Percentiles rank a stretch among this genome's conserved stretches.
These are phyloP conservation scores for Sugiyamaella marilandica DNA, from an alignment of 805 yeast species.

Conservation along the genomic window DNA sequence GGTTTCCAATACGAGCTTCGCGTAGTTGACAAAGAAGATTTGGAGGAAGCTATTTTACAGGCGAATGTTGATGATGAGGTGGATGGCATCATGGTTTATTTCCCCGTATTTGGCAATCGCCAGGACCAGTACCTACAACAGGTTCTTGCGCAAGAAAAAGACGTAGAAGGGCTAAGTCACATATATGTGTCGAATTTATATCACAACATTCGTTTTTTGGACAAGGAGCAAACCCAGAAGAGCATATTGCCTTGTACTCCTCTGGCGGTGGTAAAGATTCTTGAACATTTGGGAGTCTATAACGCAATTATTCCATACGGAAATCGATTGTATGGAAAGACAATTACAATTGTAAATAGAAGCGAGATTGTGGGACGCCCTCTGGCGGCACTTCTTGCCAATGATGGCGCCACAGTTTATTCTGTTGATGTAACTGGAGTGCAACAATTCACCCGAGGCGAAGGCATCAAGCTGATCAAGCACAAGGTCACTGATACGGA, in stretches of 20 bases:
- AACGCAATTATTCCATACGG: slow-evolving; percentile 80
- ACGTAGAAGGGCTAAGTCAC: slow-evolving; percentile 93
- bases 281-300: slow-evolving; percentile 86
- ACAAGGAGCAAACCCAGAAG: slow-evolving; percentile 62
- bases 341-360: slow-evolving; percentile 83
- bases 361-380: slow-evolving; percentile 98
- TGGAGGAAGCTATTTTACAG: slow-evolving; percentile 75
- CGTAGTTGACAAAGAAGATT: slow-evolving; percentile 68
- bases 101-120: slow-evolving; percentile 92
- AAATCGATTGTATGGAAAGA: slow-evolving; percentile 88
- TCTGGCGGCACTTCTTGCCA: slow-evolving; percentile 88
- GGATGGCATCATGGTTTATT: slow-evolving; percentile 93
- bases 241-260: slow-evolving; percentile 96
- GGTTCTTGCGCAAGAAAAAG: slow-evolving; percentile 84
- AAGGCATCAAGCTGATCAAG: slow-evolving; percentile 71
- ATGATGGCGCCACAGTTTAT: slow-evolving; percentile 95
- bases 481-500: slow-evolving; percentile 70
- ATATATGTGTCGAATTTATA: slow-evolving; percentile 89
- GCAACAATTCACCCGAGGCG: slow-evolving; percentile 92
- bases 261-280: slow-evolving; percentile 84
- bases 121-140: slow-evolving; percentile 97
- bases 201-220: slow-evolving; percentile 84
- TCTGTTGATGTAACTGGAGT: slow-evolving; percentile 84
- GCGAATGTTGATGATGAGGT: slow-evolving; percentile 75
- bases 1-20: slow-evolving; percentile 83